Conservation (phyloP, 176 grass and related monocot species). For the Triticum aestivum region DNA sequence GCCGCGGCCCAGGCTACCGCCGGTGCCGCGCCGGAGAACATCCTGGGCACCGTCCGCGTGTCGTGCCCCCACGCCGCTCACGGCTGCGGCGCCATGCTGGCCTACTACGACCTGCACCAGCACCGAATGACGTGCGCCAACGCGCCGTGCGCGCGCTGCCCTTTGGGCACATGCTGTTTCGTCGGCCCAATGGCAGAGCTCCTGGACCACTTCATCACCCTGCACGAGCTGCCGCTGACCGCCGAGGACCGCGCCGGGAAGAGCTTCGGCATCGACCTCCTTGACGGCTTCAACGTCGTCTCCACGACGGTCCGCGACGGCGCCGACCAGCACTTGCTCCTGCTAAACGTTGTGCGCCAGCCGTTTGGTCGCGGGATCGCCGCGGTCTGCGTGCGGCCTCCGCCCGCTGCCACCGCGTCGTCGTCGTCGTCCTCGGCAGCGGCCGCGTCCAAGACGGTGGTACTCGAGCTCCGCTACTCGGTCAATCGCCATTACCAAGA, state of each 20-base stretch:
- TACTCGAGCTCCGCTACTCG: too few relatives aligned
- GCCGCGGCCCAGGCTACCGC: not conserved
- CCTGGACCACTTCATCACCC: not conserved
- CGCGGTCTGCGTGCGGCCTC: not conserved
- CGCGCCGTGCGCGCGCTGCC: not conserved
- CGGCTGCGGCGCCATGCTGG: not conserved
- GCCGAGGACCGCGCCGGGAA: not conserved
- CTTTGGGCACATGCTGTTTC: not conserved
- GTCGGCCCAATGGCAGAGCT: not conserved
- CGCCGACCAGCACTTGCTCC: too few relatives aligned
- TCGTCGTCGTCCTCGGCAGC: too few relatives aligned
- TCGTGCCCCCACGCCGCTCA: not conserved
- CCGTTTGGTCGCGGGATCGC: not conserved
- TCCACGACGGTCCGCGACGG: not conserved
- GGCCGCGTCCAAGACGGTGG: too few relatives aligned
- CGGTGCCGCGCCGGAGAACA: not conserved
- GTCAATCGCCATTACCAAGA: too few relatives aligned
- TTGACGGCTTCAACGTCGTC: slow-evolving; percentile 16
- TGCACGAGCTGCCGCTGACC: not conserved
- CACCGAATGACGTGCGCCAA: not conserved
- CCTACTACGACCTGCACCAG: not conserved
- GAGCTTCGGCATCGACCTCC: not conserved
- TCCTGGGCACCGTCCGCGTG: not conserved
- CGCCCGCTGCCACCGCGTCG: too few relatives aligned
- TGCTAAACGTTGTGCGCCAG: not conserved